Conservation (phyloP, 2,329 filamentous ascomycete species). For the Aspergillus pseudoterreus region DNA sequence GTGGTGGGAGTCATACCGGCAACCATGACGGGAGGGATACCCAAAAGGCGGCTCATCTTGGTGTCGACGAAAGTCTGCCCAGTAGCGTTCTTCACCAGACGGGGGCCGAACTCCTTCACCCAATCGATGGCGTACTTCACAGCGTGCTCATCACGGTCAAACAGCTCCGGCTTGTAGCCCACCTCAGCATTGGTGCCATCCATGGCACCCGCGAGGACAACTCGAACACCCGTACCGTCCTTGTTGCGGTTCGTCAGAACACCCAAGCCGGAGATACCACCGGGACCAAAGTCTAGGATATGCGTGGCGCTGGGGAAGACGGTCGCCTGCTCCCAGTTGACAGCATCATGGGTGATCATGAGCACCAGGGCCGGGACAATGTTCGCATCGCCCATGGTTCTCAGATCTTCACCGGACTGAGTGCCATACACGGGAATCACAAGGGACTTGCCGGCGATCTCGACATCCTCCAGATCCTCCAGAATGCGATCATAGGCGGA, state of each 20-base stretch:
- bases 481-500: slow-evolving; percentile 79
- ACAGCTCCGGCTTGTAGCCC: slow-evolving; percentile 96
- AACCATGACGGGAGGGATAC: slow-evolving; percentile 80
- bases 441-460: slow-evolving; percentile 69
- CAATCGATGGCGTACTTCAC: slow-evolving; percentile 95
- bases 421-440: slow-evolving; percentile 88
- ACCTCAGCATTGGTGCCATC: slow-evolving; percentile 86
- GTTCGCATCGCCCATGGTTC: slow-evolving; percentile 66
- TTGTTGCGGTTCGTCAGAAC: slow-evolving; percentile 98
- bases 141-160: slow-evolving; percentile 92
- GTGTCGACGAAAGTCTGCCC: slow-evolving; percentile 93
- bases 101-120: slow-evolving; percentile 96
- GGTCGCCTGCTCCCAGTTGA: slow-evolving; percentile 95
- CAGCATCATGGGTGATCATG: slow-evolving; percentile 90
- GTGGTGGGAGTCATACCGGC: slow-evolving; percentile 90
- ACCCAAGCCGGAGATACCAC: slow-evolving; percentile 92
- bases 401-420: slow-evolving; percentile 79
- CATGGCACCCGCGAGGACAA: slow-evolving; percentile 91
- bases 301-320: slow-evolving; percentile 88
- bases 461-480: slow-evolving; percentile 79
- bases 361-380: slow-evolving; percentile 82
- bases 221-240: slow-evolving; percentile 93
- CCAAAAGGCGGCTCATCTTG: slow-evolving; percentile 86
- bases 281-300: slow-evolving; percentile 93
- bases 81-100: slow-evolving; percentile 80